These are phyloP conservation scores for Venturia asperata DNA, from an alignment of 2,329 filamentous ascomycete species.

Conservation along the genomic window DNA sequence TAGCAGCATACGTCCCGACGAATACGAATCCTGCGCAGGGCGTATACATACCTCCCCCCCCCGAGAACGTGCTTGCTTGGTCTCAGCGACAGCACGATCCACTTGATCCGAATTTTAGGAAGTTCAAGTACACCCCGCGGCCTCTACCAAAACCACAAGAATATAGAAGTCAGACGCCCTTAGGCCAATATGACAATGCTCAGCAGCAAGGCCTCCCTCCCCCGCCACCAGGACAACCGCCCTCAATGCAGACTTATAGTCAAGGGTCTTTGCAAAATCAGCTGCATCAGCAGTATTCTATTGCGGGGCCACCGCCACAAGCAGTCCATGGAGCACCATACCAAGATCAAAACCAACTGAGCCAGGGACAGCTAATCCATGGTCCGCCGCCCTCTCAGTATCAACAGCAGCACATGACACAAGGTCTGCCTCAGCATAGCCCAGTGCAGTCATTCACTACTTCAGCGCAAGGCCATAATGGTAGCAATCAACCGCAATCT, in stretches of 20 bases:
- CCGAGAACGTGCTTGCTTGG: constrained; percentile 28
- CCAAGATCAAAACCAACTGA: not conserved
- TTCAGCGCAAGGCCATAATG: not conserved
- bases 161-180: not conserved
- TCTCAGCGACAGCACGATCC: constrained; percentile 31
- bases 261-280: not conserved
- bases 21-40: constrained; percentile 33
- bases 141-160: constrained; percentile 21
- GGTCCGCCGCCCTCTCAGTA: not conserved
- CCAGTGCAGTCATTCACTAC: constrained; percentile 10
- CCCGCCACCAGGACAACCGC: constrained; percentile 8
- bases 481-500: not conserved
- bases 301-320: not conserved
- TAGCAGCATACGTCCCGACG: constrained; percentile 29
- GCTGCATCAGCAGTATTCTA: constrained; percentile 6
- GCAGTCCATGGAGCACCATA: not conserved
- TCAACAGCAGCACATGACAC: constrained; percentile 9
- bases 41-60: constrained; percentile 32
- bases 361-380: not conserved
- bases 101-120: constrained; percentile 27
- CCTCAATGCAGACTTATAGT: not conserved
- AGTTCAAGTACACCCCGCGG: constrained; percentile 28
- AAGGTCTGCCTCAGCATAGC: not conserved
- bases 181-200: not conserved
- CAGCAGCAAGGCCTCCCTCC: constrained; percentile 12